Conservation (phyloP, 2,329 filamentous ascomycete species). For the Arthrobotrys megalospora region DNA sequence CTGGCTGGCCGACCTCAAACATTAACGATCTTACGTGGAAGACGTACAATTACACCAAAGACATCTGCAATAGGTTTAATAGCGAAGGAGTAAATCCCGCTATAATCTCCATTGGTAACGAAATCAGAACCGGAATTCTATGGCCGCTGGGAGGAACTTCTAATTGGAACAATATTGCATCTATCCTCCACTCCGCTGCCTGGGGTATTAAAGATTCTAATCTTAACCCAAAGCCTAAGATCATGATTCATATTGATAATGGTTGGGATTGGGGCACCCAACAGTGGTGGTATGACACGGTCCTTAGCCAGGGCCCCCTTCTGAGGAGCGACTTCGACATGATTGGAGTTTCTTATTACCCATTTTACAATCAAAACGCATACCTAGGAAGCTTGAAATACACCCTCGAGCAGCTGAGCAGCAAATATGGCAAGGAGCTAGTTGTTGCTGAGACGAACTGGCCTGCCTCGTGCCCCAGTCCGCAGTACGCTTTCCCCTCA, state of each 20-base stretch:
- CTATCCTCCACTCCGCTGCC: constrained; percentile 76
- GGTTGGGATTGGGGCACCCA: constrained; percentile 81
- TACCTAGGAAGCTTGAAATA: constrained; percentile 43
- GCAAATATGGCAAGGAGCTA: constrained; percentile 72
- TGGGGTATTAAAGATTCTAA: constrained; percentile 77
- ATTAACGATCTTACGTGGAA: constrained; percentile 74
- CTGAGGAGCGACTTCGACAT: constrained; percentile 75
- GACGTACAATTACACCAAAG: constrained; percentile 79
- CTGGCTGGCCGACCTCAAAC: constrained; percentile 74
- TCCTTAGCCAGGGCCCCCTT: constrained; percentile 72
- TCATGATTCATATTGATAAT: constrained; percentile 82
- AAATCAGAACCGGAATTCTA: constrained; percentile 78
- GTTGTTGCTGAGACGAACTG: constrained; percentile 81
- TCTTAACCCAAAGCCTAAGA: constrained; percentile 74
- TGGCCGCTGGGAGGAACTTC: constrained; percentile 75
- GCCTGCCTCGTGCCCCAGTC: constrained; percentile 75
- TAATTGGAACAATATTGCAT: constrained; percentile 75
- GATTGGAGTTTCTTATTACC: constrained; percentile 81
- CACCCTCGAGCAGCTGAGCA: constrained; percentile 35
- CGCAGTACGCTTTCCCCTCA: constrained; percentile 72
- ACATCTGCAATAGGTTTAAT: constrained; percentile 71
- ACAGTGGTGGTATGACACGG: constrained; percentile 76
- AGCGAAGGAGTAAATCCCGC: constrained; percentile 70
- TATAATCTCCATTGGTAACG: constrained; percentile 81
- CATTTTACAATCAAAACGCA: constrained; percentile 71